A percentile compares a stretch with the other conserved stretches of the same genome.
Evolutionary conservation across 495 filamentous ascomycete genomes (phyloP).

Genomic region (Podospora didyma): DNA sequence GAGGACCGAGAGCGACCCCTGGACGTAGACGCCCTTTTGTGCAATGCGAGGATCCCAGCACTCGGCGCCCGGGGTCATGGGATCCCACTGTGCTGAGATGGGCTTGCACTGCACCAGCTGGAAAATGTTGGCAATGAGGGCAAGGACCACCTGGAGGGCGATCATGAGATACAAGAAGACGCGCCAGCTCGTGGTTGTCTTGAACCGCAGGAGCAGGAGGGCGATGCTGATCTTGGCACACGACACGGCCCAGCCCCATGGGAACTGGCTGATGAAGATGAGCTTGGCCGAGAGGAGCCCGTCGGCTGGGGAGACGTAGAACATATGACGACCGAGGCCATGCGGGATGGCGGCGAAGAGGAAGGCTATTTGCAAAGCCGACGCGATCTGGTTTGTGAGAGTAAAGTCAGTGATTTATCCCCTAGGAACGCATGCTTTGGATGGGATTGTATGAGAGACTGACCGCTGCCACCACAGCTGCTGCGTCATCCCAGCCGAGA

Average conservation of each 20-base stretch:
- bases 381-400: no score
- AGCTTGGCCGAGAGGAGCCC: background rate
- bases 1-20: no score
- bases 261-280: background rate
- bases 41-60: no score
- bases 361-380: no score
- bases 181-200: background rate
- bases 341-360: background rate
- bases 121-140: background rate
- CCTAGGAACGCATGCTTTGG: background rate
- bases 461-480: no score
- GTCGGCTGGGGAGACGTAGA: background rate
- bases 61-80: background rate
- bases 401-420: background rate
- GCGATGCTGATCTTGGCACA: constrained; percentile 4
- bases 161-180: background rate
- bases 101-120: background rate
- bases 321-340: background rate
- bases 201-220: background rate
- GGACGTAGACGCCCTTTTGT: no score
- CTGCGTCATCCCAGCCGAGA: no score
- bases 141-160: background rate
- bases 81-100: background rate
- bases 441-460: no score
- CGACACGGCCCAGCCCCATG: background rate